phyloP scores from a whole-genome alignment of 768 basidiomycete species.

The Boletus sensibilis region DNA sequence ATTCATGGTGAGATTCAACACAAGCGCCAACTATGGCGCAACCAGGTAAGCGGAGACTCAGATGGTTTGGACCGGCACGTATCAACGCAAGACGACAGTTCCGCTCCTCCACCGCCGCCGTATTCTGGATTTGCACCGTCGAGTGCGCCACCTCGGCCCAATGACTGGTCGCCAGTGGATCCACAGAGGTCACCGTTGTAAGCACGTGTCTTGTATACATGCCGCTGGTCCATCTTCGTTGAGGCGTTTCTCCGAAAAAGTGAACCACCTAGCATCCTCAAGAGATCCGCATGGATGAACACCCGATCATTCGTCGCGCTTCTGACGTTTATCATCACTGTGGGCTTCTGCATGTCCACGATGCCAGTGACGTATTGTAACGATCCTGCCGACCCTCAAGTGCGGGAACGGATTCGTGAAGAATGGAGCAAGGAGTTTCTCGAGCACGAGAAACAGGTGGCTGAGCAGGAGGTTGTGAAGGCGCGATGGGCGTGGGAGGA shows the following conservation, averaged over 20 bases:
- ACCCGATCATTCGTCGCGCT: background rate
- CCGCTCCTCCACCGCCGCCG: constrained; percentile 6
- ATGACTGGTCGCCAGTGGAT: background rate
- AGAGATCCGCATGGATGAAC: background rate
- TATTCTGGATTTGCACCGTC: constrained; percentile 1
- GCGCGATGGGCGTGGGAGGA: constrained; percentile 24
- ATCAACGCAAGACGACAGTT: background rate
- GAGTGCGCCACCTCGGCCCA: background rate
- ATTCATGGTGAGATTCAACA: background rate
- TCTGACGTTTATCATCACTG: background rate
- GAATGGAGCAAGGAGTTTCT: constrained; percentile 21
- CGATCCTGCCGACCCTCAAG: constrained; percentile 18
- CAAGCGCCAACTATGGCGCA: constrained; percentile 2
- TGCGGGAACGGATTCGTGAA: constrained; percentile 20
- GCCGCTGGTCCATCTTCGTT: background rate
- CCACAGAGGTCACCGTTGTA: background rate
- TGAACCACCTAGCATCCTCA: background rate
- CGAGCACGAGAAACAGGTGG: constrained; percentile 16
- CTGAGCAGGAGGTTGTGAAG: constrained; percentile 7
- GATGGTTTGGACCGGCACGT: no score
- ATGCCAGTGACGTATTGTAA: constrained; percentile 20
- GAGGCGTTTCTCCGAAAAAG: background rate
- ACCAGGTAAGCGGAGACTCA: background rate
- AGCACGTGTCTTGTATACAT: background rate
- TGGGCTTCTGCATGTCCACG: constrained; percentile 2